phyloP scores from a whole-genome alignment of 805 yeast species.

The Wickerhamiella sorbophila region DNA sequence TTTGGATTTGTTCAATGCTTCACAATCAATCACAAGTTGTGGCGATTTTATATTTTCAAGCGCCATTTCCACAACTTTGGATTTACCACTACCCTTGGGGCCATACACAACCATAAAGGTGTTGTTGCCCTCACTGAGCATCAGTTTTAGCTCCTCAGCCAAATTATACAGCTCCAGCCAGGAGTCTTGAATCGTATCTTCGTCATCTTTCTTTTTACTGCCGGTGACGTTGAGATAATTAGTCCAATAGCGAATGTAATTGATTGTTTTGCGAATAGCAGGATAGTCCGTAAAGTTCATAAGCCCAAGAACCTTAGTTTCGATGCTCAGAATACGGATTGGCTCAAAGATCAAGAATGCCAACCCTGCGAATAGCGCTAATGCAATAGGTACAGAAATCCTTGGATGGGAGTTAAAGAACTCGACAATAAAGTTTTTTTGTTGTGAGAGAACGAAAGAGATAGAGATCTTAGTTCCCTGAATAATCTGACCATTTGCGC shows the following conservation, averaged over 20 bases:
- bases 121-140: slow-evolving; percentile 80
- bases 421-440: slow-evolving; percentile 32
- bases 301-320: slow-evolving; percentile 40
- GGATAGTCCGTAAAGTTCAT: slow-evolving; percentile 1
- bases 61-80: slow-evolving; percentile 40
- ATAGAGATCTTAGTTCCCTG: slow-evolving; percentile 48
- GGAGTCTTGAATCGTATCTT: not conserved
- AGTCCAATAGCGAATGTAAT: not conserved
- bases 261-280: not conserved
- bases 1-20: slow-evolving; percentile 53
- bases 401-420: slow-evolving; percentile 63
- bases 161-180: slow-evolving; percentile 5
- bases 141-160: slow-evolving; percentile 57
- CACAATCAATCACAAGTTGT: slow-evolving; percentile 66
- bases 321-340: slow-evolving; percentile 66
- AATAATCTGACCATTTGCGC: slow-evolving; percentile 65
- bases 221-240: not conserved
- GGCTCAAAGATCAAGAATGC: slow-evolving; percentile 90
- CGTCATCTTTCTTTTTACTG: not conserved
- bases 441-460: slow-evolving; percentile 49
- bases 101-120: slow-evolving; percentile 85
- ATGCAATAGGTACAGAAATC: slow-evolving; percentile 61
- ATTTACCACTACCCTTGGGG: slow-evolving; percentile 92
- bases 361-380: slow-evolving; percentile 65
- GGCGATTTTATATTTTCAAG: slow-evolving; percentile 49